phyloP scores from a whole-genome alignment of 2,329 filamentous ascomycete species.

The Aspergillus spinulosporus region DNA sequence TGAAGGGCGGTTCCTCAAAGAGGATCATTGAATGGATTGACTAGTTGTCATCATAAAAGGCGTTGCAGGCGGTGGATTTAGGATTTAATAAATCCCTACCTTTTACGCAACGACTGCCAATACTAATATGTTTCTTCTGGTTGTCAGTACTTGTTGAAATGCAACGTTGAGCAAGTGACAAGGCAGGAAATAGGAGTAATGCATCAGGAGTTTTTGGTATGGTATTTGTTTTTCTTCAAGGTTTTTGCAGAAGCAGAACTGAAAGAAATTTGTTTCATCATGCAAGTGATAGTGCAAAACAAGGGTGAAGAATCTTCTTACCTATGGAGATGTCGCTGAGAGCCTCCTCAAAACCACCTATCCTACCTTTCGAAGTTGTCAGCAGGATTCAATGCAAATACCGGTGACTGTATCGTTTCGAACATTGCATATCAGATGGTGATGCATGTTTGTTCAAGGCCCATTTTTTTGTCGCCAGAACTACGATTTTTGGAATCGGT shows the following conservation, averaged over 20 bases:
- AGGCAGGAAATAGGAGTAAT: constrained; percentile 12
- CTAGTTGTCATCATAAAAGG: constrained; percentile 59
- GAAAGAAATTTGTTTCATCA: constrained; percentile 56
- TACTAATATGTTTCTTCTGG: constrained; percentile 17
- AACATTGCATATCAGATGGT: constrained; percentile 53
- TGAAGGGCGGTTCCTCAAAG: constrained; percentile 41
- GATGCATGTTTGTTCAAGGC: constrained; percentile 62
- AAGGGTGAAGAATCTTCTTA: constrained; percentile 2
- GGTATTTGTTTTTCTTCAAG: constrained; percentile 60
- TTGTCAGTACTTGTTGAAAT: constrained; percentile 18
- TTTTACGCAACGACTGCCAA: constrained; percentile 15
- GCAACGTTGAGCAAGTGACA: constrained; percentile 16
- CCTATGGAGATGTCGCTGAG: constrained; percentile 5
- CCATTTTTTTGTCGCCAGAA: constrained; percentile 57
- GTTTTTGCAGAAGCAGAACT: constrained; percentile 64
- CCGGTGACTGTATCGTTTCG: constrained; percentile 9
- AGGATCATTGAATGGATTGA: constrained; percentile 64
- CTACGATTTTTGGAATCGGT: constrained; percentile 50
- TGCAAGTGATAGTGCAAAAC: constrained; percentile 21
- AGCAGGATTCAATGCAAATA: constrained; percentile 11
- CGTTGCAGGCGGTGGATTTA: constrained; percentile 10
- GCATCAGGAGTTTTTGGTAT: constrained; percentile 57
- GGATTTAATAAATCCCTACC: constrained; percentile 26
- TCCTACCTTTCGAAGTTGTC: constrained; percentile 12
- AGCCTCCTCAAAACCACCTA: neutral